Percentiles rank a stretch among this genome's conserved stretches.
Evolutionary conservation across 768 basidiomycete genomes (phyloP).

Genomic region (Mycena rebaudengoi): DNA sequence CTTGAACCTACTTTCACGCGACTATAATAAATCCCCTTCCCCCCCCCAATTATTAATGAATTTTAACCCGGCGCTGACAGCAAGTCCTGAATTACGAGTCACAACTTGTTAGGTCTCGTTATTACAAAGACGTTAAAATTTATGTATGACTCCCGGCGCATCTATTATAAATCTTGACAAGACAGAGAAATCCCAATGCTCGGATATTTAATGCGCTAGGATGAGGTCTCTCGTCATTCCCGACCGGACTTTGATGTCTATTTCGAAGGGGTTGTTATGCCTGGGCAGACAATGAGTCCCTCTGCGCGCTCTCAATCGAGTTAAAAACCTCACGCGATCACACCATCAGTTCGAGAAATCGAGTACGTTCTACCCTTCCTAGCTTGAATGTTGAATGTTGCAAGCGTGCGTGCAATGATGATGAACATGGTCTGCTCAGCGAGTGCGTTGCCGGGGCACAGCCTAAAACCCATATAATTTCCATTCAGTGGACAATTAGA

Average conservation of each 20-base stretch:
- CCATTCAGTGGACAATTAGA: not conserved
- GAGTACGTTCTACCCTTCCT: not conserved
- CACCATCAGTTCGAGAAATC: not conserved
- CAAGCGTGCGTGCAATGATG: not conserved
- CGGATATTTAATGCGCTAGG: not conserved
- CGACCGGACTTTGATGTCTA: not conserved
- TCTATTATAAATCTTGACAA: too few relatives aligned
- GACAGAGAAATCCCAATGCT: too few relatives aligned
- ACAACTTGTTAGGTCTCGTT: too few relatives aligned
- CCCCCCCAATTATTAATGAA: too few relatives aligned
- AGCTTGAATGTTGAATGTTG: not conserved
- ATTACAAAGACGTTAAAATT: too few relatives aligned
- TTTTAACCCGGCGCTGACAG: too few relatives aligned
- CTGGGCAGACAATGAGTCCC: not conserved
- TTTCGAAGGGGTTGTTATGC: not conserved
- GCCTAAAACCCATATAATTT: not conserved
- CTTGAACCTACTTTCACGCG: too few relatives aligned
- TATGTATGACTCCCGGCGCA: too few relatives aligned
- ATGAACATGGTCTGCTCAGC: not conserved
- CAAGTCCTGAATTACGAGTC: too few relatives aligned
- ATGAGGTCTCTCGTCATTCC: not conserved
- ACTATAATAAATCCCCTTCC: too few relatives aligned
- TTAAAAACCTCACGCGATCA: not conserved
- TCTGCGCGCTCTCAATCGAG: too few relatives aligned
- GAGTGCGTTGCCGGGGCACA: not conserved